phyloP scores from a whole-genome alignment of 495 filamentous ascomycete genomes.

The Penicillium longicatenatum region DNA sequence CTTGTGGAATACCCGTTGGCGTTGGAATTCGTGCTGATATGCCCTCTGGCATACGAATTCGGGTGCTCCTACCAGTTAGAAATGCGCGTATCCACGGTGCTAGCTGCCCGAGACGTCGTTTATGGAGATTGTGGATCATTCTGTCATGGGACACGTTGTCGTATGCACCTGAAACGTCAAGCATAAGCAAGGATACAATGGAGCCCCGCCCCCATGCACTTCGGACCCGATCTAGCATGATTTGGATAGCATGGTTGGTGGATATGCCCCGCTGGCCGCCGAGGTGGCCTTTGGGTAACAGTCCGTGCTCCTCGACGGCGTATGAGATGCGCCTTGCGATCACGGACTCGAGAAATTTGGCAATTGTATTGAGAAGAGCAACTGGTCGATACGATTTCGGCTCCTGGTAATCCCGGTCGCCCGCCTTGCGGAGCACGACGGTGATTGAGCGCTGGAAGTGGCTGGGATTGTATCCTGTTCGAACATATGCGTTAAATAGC shows the following conservation, averaged over 20 bases:
- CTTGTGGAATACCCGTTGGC: constrained; percentile 20
- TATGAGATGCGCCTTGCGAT: constrained; percentile 19
- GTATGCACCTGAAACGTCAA: constrained; percentile 33
- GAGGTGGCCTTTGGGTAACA: constrained; percentile 18
- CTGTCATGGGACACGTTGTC: constrained; percentile 28
- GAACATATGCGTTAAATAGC: constrained; percentile 10
- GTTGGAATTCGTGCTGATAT: constrained; percentile 1
- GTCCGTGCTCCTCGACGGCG: constrained; percentile 9
- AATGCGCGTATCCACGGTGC: background rate
- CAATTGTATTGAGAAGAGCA: constrained; percentile 29
- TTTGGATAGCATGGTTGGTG: constrained; percentile 22
- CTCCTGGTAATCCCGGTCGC: constrained; percentile 17
- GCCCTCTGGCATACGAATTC: no score
- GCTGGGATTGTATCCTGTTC: constrained; percentile 10
- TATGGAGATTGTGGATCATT: constrained; percentile 27
- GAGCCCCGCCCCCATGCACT: constrained; percentile 19
- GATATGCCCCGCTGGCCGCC: constrained; percentile 21
- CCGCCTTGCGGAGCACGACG: constrained; percentile 23
- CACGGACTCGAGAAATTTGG: constrained; percentile 26
- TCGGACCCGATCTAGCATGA: constrained; percentile 20
- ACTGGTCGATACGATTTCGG: constrained; percentile 29
- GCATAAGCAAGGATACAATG: constrained; percentile 13
- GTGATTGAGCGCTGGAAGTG: constrained; percentile 22
- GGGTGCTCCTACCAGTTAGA: no score
- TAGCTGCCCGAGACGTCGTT: background rate